Percentiles rank a stretch among this genome's conserved stretches.
Conservation (phyloP, 768 basidiomycete genomes). For the Naganishia randhawae region DNA sequence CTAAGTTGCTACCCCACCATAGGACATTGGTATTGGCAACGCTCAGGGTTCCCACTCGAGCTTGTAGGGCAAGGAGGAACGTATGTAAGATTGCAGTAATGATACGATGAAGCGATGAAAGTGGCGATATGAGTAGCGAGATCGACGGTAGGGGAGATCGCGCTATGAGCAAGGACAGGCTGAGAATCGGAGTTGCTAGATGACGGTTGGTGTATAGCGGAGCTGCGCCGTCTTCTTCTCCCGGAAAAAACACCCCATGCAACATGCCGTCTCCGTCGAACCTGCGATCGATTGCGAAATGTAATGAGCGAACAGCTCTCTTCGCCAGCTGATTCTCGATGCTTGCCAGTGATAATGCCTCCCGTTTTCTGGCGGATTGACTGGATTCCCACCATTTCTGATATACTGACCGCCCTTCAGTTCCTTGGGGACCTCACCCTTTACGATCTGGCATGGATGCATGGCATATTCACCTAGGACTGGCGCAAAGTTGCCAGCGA, state of each 20-base stretch:
- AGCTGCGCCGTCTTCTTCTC: slow-evolving; percentile 19
- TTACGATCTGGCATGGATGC: slow-evolving; percentile 37
- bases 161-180: slow-evolving; percentile 39
- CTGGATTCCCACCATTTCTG: slow-evolving; percentile 52
- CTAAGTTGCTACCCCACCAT: slow-evolving; percentile 48
- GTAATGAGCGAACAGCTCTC: neutral
- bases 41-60: slow-evolving; percentile 44
- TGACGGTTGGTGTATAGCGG: slow-evolving; percentile 50
- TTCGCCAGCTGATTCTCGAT: too few relatives aligned
- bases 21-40: slow-evolving; percentile 52
- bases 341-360: slow-evolving; percentile 48
- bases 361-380: slow-evolving; percentile 44
- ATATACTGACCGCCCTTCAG: slow-evolving; percentile 51
- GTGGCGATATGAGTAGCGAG: slow-evolving; percentile 50
- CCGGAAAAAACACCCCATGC: slow-evolving; percentile 50
- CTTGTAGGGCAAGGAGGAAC: slow-evolving; percentile 44
- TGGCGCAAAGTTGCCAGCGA: slow-evolving; percentile 51
- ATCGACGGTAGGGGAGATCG: slow-evolving; percentile 45
- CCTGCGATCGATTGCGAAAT: slow-evolving; percentile 34
- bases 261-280: slow-evolving; percentile 55
- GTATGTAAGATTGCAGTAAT: slow-evolving; percentile 46
- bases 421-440: slow-evolving; percentile 48
- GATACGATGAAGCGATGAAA: slow-evolving; percentile 48
- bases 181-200: slow-evolving; percentile 41
- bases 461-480: slow-evolving; percentile 47